phyloP scores from a whole-genome alignment of 139 green algal species.

The Ettlia oleoabundans region DNA sequence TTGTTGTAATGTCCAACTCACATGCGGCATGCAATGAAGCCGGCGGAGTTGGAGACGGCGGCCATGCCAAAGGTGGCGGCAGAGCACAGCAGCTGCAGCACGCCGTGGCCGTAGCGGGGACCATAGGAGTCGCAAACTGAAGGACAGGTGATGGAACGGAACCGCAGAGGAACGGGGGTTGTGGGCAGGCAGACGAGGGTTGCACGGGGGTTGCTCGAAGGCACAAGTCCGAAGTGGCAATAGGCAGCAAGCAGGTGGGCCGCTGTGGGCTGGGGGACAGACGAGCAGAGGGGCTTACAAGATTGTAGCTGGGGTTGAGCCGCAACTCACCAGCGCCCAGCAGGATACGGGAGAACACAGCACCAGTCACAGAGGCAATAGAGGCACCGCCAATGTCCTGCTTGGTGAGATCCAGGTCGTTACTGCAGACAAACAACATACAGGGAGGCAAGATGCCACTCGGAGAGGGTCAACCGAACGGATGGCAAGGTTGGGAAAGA shows the following conservation, averaged over 20 bases:
- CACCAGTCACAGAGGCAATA: slow-evolving; percentile 55
- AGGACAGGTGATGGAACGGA: not conserved
- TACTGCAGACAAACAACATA: slow-evolving; percentile 3
- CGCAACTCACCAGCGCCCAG: slow-evolving; percentile 39
- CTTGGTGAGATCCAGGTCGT: slow-evolving; percentile 84
- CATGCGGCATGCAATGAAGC: slow-evolving; percentile 76
- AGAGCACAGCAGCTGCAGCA: slow-evolving; percentile 43
- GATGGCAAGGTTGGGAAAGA: no score
- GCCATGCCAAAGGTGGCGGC: slow-evolving; percentile 50
- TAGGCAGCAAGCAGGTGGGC: not conserved
- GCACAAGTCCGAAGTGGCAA: no score
- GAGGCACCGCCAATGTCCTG: slow-evolving; percentile 51
- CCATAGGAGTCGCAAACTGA: slow-evolving; percentile 80
- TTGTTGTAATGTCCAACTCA: no score
- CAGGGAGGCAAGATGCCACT: not conserved
- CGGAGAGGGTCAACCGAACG: not conserved
- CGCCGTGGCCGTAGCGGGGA: slow-evolving; percentile 69
- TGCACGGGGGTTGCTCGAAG: no score
- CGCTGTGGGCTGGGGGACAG: not conserved
- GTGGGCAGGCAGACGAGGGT: not conserved
- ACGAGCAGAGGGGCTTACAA: no score
- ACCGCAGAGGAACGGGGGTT: not conserved
- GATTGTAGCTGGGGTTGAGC: not conserved
- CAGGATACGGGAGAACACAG: slow-evolving; percentile 54
- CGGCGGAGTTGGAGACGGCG: slow-evolving; percentile 54